A percentile compares a stretch with the other conserved stretches of the same genome.
These are phyloP conservation scores for Hirsutella thompsonii DNA, from an alignment of 2,329 filamentous ascomycete genomes.

Conservation along the genomic window DNA sequence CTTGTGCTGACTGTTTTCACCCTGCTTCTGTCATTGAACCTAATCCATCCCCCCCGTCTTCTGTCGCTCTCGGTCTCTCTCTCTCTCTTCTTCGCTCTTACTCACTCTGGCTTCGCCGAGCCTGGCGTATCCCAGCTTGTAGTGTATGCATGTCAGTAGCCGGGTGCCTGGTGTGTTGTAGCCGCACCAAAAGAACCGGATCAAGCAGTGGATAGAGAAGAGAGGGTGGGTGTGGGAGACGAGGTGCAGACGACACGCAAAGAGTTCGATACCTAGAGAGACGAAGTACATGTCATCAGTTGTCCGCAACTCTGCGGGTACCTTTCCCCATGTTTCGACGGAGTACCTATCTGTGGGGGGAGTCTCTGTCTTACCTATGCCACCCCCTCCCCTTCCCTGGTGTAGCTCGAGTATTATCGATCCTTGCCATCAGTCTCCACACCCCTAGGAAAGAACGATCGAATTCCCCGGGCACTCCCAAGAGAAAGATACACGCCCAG, in stretches of 20 bases:
- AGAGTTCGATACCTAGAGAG: too few species aligned
- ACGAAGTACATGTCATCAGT: not conserved
- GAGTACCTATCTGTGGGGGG: constrained; percentile 1
- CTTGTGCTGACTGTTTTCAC: not conserved
- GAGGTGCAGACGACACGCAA: too few species aligned
- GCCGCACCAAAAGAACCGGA: not conserved
- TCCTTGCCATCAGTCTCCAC: too few species aligned
- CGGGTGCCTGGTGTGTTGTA: not conserved
- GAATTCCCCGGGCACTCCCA: too few species aligned
- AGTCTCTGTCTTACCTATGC: not conserved
- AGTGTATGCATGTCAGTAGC: not conserved
- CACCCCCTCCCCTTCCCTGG: not conserved
- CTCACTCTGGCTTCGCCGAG: not conserved
- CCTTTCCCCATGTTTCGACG: constrained; percentile 6
- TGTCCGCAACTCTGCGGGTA: constrained; percentile 1
- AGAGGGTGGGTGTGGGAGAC: not conserved
- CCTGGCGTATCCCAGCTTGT: not conserved
- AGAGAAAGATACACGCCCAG: too few species aligned
- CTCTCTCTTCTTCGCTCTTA: not conserved
- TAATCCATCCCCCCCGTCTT: not conserved
- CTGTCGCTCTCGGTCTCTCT: not conserved
- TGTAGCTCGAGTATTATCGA: too few species aligned
- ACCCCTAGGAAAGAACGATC: too few species aligned
- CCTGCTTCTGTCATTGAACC: not conserved
- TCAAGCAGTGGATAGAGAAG: not conserved